phyloP scores from a whole-genome alignment of 2,329 filamentous ascomycete species.

The Magnaporthiopsis rhizophila region DNA sequence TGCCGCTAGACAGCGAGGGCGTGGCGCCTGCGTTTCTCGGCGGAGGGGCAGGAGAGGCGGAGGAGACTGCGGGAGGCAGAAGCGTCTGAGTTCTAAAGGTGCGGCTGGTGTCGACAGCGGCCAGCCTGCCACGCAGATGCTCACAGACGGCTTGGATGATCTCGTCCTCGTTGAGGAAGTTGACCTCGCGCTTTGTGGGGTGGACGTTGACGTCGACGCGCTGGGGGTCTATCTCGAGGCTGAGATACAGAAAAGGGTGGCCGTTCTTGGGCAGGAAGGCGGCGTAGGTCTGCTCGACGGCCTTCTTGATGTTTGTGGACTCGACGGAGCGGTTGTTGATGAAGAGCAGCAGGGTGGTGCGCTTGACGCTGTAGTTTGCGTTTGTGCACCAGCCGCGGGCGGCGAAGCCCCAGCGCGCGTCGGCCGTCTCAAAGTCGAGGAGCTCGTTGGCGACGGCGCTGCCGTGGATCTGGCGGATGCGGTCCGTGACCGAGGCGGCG shows the following conservation, averaged over 20 bases:
- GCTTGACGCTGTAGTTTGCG: slow-evolving; percentile 90
- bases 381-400: slow-evolving; percentile 78
- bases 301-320: slow-evolving; percentile 78
- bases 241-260: slow-evolving; percentile 89
- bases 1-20: background rate
- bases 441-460: slow-evolving; percentile 80
- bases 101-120: slow-evolving; percentile 84
- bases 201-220: slow-evolving; percentile 96
- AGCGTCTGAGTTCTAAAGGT: slow-evolving; percentile 87
- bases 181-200: slow-evolving; percentile 92
- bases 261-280: slow-evolving; percentile 86
- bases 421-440: slow-evolving; percentile 63
- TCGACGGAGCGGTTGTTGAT: slow-evolving; percentile 96
- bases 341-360: slow-evolving; percentile 80
- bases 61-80: slow-evolving; percentile 47
- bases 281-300: slow-evolving; percentile 82
- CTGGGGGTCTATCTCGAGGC: slow-evolving; percentile 83
- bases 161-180: slow-evolving; percentile 96
- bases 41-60: slow-evolving; percentile 13
- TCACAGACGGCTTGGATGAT: slow-evolving; percentile 82
- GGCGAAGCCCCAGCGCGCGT: slow-evolving; percentile 75
- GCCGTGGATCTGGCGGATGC: slow-evolving; percentile 86
- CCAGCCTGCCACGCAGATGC: slow-evolving; percentile 67
- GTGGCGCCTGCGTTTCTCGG: slow-evolving; percentile 24
- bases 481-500: slow-evolving; percentile 64